phyloP scores from a whole-genome alignment of 257 asterid genomes.

The Prunella vulgaris region DNA sequence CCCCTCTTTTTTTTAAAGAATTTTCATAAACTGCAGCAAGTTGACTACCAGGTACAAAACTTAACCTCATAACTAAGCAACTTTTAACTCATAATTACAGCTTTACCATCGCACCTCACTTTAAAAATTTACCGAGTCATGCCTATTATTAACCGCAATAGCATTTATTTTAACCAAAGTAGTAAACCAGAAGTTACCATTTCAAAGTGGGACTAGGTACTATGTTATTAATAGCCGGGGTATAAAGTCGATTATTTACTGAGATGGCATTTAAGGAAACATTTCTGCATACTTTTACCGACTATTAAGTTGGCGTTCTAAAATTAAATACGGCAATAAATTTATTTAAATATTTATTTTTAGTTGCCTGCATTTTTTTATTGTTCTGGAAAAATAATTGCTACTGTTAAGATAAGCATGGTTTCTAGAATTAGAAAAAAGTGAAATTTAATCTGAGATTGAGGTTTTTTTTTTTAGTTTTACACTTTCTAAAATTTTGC shows the following conservation, averaged over 20 bases:
- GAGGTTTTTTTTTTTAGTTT: too few relatives aligned
- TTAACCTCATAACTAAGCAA: constrained; percentile 15
- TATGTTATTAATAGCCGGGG: background rate
- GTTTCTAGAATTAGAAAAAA: background rate
- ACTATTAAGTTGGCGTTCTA: background rate
- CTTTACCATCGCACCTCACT: background rate
- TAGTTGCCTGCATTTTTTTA: too few relatives aligned
- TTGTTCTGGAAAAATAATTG: too few relatives aligned
- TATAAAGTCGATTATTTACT: background rate
- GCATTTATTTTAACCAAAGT: constrained; percentile 12
- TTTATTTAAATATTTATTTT: background rate
- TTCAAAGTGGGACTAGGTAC: background rate
- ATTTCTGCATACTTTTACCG: background rate
- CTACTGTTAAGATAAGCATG: background rate
- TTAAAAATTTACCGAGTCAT: too few relatives aligned
- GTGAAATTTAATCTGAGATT: too few relatives aligned
- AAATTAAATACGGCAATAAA: background rate
- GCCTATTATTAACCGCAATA: background rate
- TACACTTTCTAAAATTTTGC: too few relatives aligned
- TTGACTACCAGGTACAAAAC: constrained; percentile 20
- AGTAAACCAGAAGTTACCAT: background rate
- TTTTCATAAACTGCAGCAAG: constrained; percentile 11
- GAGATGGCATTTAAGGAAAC: background rate
- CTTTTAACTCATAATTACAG: background rate
- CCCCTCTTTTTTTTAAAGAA: background rate